Percentiles rank a stretch among this genome's conserved stretches.
phyloP scores from a whole-genome alignment of 192 early-diverging fungal species.

The Backusella westeae region DNA sequence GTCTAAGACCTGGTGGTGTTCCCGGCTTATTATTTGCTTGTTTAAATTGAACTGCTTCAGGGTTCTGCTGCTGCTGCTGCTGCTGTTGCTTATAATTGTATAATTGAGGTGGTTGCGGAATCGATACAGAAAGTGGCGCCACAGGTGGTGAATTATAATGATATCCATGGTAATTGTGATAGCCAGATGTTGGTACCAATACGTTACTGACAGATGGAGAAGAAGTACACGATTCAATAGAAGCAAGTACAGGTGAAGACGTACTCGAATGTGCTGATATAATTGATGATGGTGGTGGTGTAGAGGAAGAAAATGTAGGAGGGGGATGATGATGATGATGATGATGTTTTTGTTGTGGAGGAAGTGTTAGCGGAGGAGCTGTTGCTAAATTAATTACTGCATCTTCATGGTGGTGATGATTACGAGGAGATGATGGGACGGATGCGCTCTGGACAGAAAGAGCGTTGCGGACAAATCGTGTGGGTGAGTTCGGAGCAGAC shows the following conservation, averaged over 20 bases:
- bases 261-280: not conserved
- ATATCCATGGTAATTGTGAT: not conserved
- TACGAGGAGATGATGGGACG: slow-evolving; percentile 12
- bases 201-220: not conserved
- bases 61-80: not conserved
- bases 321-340: not conserved
- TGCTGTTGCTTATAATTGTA: not conserved
- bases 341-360: not conserved
- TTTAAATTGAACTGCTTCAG: not conserved
- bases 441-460: slow-evolving; percentile 9
- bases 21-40: not conserved
- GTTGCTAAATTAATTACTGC: not conserved
- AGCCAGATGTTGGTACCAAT: not conserved
- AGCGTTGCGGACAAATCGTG: not conserved
- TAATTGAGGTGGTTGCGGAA: slow-evolving; percentile 16
- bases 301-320: not conserved
- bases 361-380: not conserved
- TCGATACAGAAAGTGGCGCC: not conserved
- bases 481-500: slow-evolving; percentile 24
- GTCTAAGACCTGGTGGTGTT: slow-evolving; percentile 1
- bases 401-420: not conserved
- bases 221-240: not conserved
- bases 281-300: not conserved
- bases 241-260: not conserved
- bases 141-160: not conserved